Percentiles rank a stretch among this genome's conserved stretches.
Conservation (phyloP, 768 basidiomycete genomes). For the Dentipellis fragilis region DNA sequence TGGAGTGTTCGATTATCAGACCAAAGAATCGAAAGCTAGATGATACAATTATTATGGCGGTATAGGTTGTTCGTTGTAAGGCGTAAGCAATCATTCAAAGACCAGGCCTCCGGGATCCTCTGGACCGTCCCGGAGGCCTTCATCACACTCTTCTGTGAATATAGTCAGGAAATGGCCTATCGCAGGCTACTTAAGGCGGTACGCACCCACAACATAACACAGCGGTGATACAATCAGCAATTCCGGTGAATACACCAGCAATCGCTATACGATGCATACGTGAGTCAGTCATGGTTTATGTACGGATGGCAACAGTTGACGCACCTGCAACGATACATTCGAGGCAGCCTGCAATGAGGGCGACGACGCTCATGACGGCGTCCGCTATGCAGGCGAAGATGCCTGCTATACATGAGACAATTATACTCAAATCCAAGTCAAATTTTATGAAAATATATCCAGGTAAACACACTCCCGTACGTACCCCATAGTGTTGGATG, state of each 20-base stretch:
- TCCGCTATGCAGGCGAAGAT: constrained; percentile 33
- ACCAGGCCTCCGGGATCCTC: constrained; percentile 1
- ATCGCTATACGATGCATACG: constrained; percentile 23
- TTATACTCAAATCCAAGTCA: constrained; percentile 2
- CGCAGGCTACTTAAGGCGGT: neutral
- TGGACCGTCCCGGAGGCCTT: constrained; percentile 1
- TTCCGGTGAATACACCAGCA: constrained; percentile 27
- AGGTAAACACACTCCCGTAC: neutral
- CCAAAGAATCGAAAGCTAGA: neutral
- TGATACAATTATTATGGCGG: neutral
- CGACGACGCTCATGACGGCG: constrained; percentile 28
- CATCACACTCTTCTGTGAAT: constrained; percentile 1
- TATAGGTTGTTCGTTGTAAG: neutral
- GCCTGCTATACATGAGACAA: constrained; percentile 9
- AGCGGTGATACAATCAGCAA: constrained; percentile 33
- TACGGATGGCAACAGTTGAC: neutral
- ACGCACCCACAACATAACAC: constrained; percentile 34
- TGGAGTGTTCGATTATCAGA: no score
- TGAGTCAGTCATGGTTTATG: neutral
- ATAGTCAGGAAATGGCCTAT: neutral
- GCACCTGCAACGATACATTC: constrained; percentile 38
- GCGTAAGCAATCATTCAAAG: neutral
- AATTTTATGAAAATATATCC: neutral
- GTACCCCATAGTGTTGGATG: neutral
- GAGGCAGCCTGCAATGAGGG: constrained; percentile 30